Conservation (phyloP, 192 early-diverging fungal genomes). For the Entomortierella lignicola region DNA sequence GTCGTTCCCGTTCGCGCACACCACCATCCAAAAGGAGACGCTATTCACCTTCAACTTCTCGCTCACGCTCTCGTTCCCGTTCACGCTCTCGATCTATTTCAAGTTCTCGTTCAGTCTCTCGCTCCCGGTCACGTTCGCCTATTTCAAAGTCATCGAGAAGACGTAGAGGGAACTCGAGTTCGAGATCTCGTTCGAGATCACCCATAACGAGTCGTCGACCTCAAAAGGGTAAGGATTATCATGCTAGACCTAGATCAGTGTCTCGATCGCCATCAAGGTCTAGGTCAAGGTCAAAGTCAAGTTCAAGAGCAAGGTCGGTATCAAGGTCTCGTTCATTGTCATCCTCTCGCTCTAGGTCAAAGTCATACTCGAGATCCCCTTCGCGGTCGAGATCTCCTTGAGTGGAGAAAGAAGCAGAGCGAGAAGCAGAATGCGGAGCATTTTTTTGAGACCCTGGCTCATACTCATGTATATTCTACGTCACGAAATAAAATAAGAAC, state of each 20-base stretch:
- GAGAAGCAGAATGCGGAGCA: too few relatives aligned
- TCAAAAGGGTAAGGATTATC: constrained; percentile 8
- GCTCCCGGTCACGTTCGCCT: constrained; percentile 46
- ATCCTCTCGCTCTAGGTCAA: constrained; percentile 18
- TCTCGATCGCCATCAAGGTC: constrained; percentile 28
- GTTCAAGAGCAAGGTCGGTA: constrained; percentile 8
- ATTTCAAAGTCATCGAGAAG: constrained; percentile 4
- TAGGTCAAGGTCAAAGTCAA: constrained; percentile 22
- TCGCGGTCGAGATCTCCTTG: constrained; percentile 30
- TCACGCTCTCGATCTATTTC: constrained; percentile 15
- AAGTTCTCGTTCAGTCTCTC: constrained; percentile 15
- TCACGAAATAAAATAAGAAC: neutral
- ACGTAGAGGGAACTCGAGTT: constrained; percentile 10
- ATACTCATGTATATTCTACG: neutral
- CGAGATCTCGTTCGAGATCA: constrained; percentile 23
- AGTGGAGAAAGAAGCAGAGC: neutral
- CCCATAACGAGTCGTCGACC: constrained; percentile 1
- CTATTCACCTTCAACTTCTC: constrained; percentile 9
- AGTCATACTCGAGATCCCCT: constrained; percentile 11
- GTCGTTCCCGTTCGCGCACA: constrained; percentile 21
- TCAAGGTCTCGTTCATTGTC: constrained; percentile 14
- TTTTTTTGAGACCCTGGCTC: neutral
- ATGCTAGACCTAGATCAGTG: neutral
- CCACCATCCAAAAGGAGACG: constrained; percentile 15
- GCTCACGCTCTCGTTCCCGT: constrained; percentile 21